Evolutionary conservation across 495 filamentous ascomycete genomes (phyloP), one percentile per base, ranked within the genome.

Genomic region (Penicillium steckii): DNA sequence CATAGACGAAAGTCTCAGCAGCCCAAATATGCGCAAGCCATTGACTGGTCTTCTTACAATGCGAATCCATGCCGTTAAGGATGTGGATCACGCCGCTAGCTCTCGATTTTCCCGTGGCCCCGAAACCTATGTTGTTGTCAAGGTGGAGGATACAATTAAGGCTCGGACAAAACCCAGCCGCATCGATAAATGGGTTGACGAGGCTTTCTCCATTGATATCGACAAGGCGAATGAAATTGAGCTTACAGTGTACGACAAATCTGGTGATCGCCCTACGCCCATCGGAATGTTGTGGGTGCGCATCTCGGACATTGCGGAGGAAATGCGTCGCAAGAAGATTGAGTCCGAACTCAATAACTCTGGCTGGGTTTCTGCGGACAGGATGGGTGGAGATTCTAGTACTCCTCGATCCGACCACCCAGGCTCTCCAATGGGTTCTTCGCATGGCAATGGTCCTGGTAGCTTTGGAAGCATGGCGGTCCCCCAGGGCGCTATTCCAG

Each of bases 211-310:
- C 41, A 84, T 97, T 50, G 87, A 91, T 53, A 91, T 97, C 37
- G 95, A 99, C 60, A 97, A 97, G 74, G 94, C 95, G 44, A 97
- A 99, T 67, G 94, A 99, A 71, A 88, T 99, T 46, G 94, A 99
- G 66, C 80, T 99, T 38, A 97, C 90, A 0, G 93, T 97, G 25
- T 99, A 97, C 68, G 94, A 99, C 64, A 96, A 96, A 72, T 71
- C 79, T 7, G 85, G 87, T 56, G 91, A 95, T 51, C 87, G 95
- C 58, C 87, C 92, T 2, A 81, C 95, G 40, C 94, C 94, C 30
- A 95, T 99, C 56, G 94, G 88, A 48, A 85, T 99, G 80, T 78
- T 97, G 5, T 99, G 94, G 94, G 81, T 99, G 53, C 81, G 94
- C 35, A 93, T 99, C 62, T 93, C 95, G 30, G 94, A 99, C 68